A percentile compares a stretch with the other conserved stretches of the same genome.
These are phyloP conservation scores for Paramyrothecium sp. DNA, from an alignment of 2,329 filamentous ascomycete species.

Conservation along the genomic window DNA sequence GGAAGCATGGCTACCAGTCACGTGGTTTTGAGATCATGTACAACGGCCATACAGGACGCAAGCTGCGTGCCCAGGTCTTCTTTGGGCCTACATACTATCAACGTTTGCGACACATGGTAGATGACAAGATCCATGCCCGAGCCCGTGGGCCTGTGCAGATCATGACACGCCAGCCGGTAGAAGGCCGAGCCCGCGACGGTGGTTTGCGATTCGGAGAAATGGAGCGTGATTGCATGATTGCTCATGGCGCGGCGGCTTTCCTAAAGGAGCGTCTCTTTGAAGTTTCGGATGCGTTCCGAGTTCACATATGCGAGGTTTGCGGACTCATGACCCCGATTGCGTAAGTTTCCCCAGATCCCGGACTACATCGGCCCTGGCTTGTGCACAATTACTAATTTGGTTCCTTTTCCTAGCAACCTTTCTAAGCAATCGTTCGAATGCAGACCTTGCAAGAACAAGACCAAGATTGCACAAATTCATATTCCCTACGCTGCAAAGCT, in stretches of 20 bases:
- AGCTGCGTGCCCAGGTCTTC: conserved; percentile 93
- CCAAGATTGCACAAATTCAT: conserved; percentile 94
- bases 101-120: conserved; percentile 97
- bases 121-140: conserved; percentile 99
- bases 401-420: conserved; percentile 63
- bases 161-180: conserved; percentile 92
- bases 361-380: background rate
- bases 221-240: conserved; percentile 99
- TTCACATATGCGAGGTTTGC: conserved; percentile 98
- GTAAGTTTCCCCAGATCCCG: conserved; percentile 59
- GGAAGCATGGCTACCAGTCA: conserved; percentile 90
- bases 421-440: conserved; percentile 97
- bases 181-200: conserved; percentile 96
- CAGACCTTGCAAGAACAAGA: conserved; percentile 98
- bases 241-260: conserved; percentile 96
- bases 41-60: conserved; percentile 94
- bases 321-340: conserved; percentile 98
- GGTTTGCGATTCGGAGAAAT: conserved; percentile 99
- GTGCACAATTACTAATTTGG: conserved; percentile 28
- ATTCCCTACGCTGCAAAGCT: conserved; percentile 98
- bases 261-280: conserved; percentile 97
- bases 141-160: conserved; percentile 96
- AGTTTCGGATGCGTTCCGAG: conserved; percentile 95
- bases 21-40: conserved; percentile 99
- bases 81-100: conserved; percentile 98